Evolutionary conservation across 2,329 filamentous ascomycete genomes (phyloP).

Genomic region (Aulographum hederae): DNA sequence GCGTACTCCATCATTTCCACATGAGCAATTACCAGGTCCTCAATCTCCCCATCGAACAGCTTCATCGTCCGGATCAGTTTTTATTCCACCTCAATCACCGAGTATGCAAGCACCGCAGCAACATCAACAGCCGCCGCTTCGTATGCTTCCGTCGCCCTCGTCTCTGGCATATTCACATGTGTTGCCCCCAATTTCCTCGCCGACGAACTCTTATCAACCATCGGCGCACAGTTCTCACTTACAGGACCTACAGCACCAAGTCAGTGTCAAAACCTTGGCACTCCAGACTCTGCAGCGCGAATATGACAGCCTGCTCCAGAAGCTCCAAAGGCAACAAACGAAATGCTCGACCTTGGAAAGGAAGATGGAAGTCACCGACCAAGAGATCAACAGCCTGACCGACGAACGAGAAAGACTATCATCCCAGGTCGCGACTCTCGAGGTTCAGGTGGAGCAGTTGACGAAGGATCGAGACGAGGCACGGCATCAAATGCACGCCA

Average conservation of each 20-base stretch:
- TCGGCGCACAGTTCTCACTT: slow-evolving; percentile 21
- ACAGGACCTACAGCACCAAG: slow-evolving; percentile 33
- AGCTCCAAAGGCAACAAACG: slow-evolving; percentile 30
- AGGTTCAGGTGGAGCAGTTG: slow-evolving; percentile 29
- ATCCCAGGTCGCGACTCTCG: slow-evolving; percentile 27
- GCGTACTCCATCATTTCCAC: background rate
- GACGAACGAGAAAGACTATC: slow-evolving; percentile 31
- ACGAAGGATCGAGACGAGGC: slow-evolving; percentile 28
- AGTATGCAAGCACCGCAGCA: background rate
- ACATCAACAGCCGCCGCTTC: background rate
- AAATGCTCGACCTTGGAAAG: slow-evolving; percentile 31
- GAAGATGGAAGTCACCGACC: slow-evolving; percentile 17
- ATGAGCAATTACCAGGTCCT: background rate
- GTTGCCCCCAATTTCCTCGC: background rate
- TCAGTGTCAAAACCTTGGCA: slow-evolving; percentile 33
- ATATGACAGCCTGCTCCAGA: slow-evolving; percentile 32
- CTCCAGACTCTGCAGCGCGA: slow-evolving; percentile 35
- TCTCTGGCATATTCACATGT: background rate
- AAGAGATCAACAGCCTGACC: slow-evolving; percentile 28
- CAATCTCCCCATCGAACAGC: background rate
- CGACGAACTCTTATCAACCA: background rate
- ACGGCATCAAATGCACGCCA: slow-evolving; percentile 20
- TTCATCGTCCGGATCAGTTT: background rate
- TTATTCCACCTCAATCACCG: background rate
- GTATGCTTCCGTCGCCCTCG: background rate